Evolutionary conservation across 352 stramenopile species (phyloP).

Genomic region (Phytophthora macrochlamydospora): DNA sequence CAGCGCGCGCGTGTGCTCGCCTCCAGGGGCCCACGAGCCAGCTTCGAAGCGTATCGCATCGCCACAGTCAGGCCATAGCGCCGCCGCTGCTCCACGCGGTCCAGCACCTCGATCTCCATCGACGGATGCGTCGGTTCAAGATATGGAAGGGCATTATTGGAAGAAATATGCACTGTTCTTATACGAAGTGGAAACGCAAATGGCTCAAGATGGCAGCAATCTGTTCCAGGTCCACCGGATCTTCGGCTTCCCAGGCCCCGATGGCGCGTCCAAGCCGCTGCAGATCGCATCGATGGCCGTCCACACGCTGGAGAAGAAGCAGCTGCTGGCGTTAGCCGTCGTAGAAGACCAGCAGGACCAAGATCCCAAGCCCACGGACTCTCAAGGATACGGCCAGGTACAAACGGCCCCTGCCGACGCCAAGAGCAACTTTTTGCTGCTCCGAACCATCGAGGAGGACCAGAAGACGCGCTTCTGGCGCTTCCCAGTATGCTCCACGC

Average conservation of each 20-base stretch:
- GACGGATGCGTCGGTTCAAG: slow-evolving; percentile 24
- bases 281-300: slow-evolving; percentile 69
- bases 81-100: slow-evolving; percentile 72
- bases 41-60: slow-evolving; percentile 89
- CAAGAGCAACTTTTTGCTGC: slow-evolving; percentile 59
- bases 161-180: too few species aligned
- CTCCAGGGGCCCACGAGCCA: slow-evolving; percentile 89
- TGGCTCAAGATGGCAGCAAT: slow-evolving; percentile 46
- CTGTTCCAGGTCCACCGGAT: slow-evolving; percentile 83
- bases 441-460: slow-evolving; percentile 83
- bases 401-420: slow-evolving; percentile 19
- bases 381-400: neutral
- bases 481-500: slow-evolving; percentile 63
- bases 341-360: slow-evolving; percentile 23
- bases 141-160: slow-evolving; percentile 12
- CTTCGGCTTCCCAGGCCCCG: slow-evolving; percentile 37
- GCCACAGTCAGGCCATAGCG: slow-evolving; percentile 80
- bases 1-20: slow-evolving; percentile 92
- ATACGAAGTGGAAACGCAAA: neutral
- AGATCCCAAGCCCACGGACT: neutral
- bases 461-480: slow-evolving; percentile 70
- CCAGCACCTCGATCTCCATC: slow-evolving; percentile 44
- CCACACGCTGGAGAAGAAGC: slow-evolving; percentile 73
- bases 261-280: slow-evolving; percentile 5
- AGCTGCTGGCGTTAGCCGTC: slow-evolving; percentile 73